phyloP scores from a whole-genome alignment of 805 yeast genomes.

The Metschnikowia proteae region DNA sequence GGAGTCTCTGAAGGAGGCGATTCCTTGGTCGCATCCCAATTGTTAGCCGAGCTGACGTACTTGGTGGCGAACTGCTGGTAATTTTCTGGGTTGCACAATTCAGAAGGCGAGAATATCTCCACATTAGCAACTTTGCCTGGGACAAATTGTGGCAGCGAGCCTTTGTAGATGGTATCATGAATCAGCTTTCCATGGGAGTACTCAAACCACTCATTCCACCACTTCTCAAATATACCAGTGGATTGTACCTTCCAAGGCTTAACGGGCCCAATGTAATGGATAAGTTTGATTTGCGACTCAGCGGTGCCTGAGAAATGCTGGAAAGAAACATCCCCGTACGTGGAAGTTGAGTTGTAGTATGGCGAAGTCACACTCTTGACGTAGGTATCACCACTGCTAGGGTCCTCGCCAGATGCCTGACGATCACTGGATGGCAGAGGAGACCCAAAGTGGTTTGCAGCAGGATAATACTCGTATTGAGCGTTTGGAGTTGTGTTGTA shows the following conservation, averaged over 20 bases:
- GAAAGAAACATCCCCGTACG: slow-evolving; percentile 7
- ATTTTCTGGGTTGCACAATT: slow-evolving; percentile 30
- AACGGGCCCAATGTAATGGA: slow-evolving; percentile 64
- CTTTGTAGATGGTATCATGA: slow-evolving; percentile 15
- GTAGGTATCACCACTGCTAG: neutral
- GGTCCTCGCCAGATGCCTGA: neutral
- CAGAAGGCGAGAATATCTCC: slow-evolving; percentile 15
- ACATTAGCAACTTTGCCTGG: neutral
- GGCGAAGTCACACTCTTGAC: neutral
- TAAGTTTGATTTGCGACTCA: slow-evolving; percentile 40
- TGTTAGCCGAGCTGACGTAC: neutral
- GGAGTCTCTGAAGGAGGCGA: slow-evolving; percentile 35
- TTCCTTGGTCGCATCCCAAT: slow-evolving; percentile 44
- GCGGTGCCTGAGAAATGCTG: slow-evolving; percentile 7
- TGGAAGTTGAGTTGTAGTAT: slow-evolving; percentile 1
- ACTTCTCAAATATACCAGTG: slow-evolving; percentile 23
- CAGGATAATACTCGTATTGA: slow-evolving; percentile 70
- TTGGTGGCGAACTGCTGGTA: slow-evolving; percentile 22
- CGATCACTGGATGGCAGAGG: neutral
- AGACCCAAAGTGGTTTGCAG: slow-evolving; percentile 48
- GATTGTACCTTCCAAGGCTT: slow-evolving; percentile 50
- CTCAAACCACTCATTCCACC: slow-evolving; percentile 41
- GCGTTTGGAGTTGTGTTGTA: slow-evolving; percentile 75
- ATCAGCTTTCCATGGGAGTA: slow-evolving; percentile 26
- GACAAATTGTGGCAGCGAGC: neutral